These are phyloP conservation scores for Nitzschia sp. DNA, from an alignment of 108 stramenopile genomes.

Conservation along the genomic window DNA sequence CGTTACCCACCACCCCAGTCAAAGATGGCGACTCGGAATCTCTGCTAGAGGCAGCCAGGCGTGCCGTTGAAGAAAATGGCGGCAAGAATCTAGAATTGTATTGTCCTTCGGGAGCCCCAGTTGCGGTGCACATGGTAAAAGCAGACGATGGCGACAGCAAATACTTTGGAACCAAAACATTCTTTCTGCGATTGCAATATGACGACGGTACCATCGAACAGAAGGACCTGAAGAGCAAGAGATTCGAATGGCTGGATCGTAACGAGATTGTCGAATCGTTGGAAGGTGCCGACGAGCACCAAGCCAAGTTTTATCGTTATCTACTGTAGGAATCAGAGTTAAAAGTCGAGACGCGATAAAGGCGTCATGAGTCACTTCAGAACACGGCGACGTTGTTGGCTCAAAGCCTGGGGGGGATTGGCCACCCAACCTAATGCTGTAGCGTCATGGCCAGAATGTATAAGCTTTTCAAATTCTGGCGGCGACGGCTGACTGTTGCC, in stretches of 20 bases:
- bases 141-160: conserved; percentile 34
- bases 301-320: conserved; percentile 77
- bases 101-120: conserved; percentile 67
- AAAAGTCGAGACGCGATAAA: too few species aligned
- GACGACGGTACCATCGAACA: conserved; percentile 48
- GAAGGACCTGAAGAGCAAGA: conserved; percentile 33
- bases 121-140: conserved; percentile 61
- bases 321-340: conserved; percentile 55
- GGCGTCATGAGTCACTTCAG: too few species aligned
- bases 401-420: too few species aligned
- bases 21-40: conserved; percentile 46
- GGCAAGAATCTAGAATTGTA: conserved; percentile 58
- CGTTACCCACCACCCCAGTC: conserved; percentile 56
- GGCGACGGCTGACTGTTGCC: too few species aligned
- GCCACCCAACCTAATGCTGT: too few species aligned
- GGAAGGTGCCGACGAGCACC: conserved; percentile 48
- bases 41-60: conserved; percentile 56
- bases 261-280: conserved; percentile 76
- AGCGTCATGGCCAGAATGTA: too few species aligned
- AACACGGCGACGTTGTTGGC: too few species aligned
- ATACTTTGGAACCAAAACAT: conserved; percentile 77
- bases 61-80: conserved; percentile 31
- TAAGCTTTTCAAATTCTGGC: too few species aligned
- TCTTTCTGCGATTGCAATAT: conserved; percentile 73
- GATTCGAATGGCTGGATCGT: conserved; percentile 79